A percentile compares a stretch with the other conserved stretches of the same genome.
Conservation (phyloP, 257 asterid genomes). For the Nyctanthes arbortristis region DNA sequence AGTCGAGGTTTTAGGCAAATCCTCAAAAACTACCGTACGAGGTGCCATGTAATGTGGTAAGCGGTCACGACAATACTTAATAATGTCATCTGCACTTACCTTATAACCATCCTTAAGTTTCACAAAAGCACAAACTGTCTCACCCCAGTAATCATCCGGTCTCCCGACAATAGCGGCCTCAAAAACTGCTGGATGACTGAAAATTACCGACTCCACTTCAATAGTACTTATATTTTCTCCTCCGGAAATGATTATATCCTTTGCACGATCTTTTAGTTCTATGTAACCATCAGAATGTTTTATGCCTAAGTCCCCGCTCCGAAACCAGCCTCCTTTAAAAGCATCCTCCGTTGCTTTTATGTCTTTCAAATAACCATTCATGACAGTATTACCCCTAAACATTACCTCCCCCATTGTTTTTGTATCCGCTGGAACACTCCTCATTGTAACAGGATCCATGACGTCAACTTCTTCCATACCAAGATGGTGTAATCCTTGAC, state of each 20-base stretch:
- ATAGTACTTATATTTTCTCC: slow-evolving; percentile 30
- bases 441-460: slow-evolving; percentile 23
- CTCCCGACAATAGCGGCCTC: slow-evolving; percentile 28
- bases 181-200: slow-evolving; percentile 26
- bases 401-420: slow-evolving; percentile 29
- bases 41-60: slow-evolving; percentile 28
- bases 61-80: slow-evolving; percentile 15
- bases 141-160: slow-evolving; percentile 29
- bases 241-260: slow-evolving; percentile 28
- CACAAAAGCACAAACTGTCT: slow-evolving; percentile 28
- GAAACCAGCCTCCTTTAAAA: slow-evolving; percentile 29
- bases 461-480: slow-evolving; percentile 29
- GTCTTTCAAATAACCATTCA: slow-evolving; percentile 27
- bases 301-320: slow-evolving; percentile 27
- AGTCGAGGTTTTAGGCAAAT: slow-evolving; percentile 29
- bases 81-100: slow-evolving; percentile 21
- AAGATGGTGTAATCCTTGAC: slow-evolving; percentile 32
- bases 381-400: slow-evolving; percentile 26
- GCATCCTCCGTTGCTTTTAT: slow-evolving; percentile 20
- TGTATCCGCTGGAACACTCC: slow-evolving; percentile 21
- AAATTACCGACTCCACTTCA: slow-evolving; percentile 23
- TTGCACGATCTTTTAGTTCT: slow-evolving; percentile 23
- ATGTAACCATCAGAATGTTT: slow-evolving; percentile 25
- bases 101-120: slow-evolving; percentile 28
- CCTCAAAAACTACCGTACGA: slow-evolving; percentile 11